These are phyloP conservation scores for Dendrobium huoshanense DNA, from an alignment of 106 monocot genomes.

Conservation along the genomic window DNA sequence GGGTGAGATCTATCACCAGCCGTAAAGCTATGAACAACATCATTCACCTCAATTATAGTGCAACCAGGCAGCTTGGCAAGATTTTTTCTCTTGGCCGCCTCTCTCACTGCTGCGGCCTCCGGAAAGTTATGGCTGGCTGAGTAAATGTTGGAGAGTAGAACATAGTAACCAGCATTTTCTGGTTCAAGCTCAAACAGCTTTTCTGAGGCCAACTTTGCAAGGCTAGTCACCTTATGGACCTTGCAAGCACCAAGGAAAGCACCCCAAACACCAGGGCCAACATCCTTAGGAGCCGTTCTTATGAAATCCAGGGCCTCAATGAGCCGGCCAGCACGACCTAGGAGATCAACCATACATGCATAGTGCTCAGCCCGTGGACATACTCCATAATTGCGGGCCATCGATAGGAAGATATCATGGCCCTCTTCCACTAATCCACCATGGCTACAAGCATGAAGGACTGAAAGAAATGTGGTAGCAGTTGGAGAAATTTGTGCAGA, in stretches of 20 bases:
- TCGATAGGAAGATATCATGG: slow-evolving; percentile 26
- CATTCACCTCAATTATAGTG: slow-evolving; percentile 61
- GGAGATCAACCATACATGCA: slow-evolving; percentile 78
- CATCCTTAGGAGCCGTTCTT: slow-evolving; percentile 21
- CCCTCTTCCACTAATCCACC: slow-evolving; percentile 73
- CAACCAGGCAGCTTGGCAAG: slow-evolving; percentile 64
- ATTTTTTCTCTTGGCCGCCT: slow-evolving; percentile 30
- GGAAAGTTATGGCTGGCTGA: slow-evolving; percentile 40
- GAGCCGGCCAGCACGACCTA: slow-evolving; percentile 65
- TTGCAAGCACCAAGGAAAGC: slow-evolving; percentile 81
- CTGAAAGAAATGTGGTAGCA: slow-evolving; percentile 55
- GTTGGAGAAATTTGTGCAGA: slow-evolving; percentile 28
- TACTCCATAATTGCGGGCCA: slow-evolving; percentile 36
- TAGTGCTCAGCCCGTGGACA: slow-evolving; percentile 48
- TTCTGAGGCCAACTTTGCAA: slow-evolving; percentile 50
- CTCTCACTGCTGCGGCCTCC: slow-evolving; percentile 59
- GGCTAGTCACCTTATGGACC: slow-evolving; percentile 42
- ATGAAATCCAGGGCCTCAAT: slow-evolving; percentile 59
- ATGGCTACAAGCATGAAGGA: slow-evolving; percentile 77
- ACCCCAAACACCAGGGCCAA: slow-evolving; percentile 58
- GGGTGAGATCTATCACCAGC: slow-evolving; percentile 57
- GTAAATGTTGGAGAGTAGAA: slow-evolving; percentile 74
- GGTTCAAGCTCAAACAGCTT: slow-evolving; percentile 68
- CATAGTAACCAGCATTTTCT: slow-evolving; percentile 57
- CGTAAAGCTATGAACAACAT: slow-evolving; percentile 46